Conservation (phyloP, 2,329 filamentous ascomycete species). For the Graphium sp. region DNA sequence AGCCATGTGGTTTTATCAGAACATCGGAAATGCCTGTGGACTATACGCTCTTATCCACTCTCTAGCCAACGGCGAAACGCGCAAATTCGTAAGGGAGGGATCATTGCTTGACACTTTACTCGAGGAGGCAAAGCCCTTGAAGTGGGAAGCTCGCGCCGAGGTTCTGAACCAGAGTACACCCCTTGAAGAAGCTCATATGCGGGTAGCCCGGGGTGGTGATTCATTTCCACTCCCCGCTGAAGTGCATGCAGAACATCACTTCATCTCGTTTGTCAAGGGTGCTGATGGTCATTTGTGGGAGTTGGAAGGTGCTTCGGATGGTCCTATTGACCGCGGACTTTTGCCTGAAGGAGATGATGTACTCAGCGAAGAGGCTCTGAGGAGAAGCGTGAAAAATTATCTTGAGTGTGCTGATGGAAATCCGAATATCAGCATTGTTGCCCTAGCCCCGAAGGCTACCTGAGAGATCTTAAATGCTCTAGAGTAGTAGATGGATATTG, state of each 20-base stretch:
- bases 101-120: slow-evolving; percentile 44
- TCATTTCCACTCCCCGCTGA: no score
- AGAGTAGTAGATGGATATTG: no score
- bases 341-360: slow-evolving; percentile 42
- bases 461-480: no score
- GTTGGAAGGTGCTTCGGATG: slow-evolving; percentile 58
- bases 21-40: slow-evolving; percentile 68
- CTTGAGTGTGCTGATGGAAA: no score
- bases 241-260: slow-evolving; percentile 53
- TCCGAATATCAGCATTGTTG: no score
- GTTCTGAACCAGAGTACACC: slow-evolving; percentile 54
- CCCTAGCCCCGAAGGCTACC: no score
- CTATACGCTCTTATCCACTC: slow-evolving; percentile 63
- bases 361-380: slow-evolving; percentile 47
- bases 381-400: neutral
- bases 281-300: slow-evolving; percentile 56
- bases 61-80: slow-evolving; percentile 51
- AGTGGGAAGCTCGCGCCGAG: slow-evolving; percentile 43
- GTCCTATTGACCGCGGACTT: slow-evolving; percentile 51
- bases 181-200: slow-evolving; percentile 57
- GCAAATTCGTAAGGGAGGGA: slow-evolving; percentile 30
- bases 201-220: slow-evolving; percentile 51
- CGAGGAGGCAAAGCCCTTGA: slow-evolving; percentile 40
- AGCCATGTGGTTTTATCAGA: slow-evolving; percentile 73
- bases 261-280: slow-evolving; percentile 63